Conservation (phyloP, 129 eudicot genomes). For the Heracleum sosnowskyi region DNA sequence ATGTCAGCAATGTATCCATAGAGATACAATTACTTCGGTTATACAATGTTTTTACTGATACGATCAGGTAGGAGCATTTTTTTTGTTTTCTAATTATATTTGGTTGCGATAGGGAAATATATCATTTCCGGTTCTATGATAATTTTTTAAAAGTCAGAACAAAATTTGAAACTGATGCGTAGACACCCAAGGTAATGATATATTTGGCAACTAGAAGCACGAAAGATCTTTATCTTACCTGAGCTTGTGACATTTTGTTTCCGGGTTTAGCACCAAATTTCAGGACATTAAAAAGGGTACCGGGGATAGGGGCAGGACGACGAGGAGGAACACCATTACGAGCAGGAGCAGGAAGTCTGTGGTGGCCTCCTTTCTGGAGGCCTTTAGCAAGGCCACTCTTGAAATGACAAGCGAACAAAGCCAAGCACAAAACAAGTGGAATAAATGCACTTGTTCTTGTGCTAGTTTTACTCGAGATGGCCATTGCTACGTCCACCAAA, state of each 20-base stretch:
- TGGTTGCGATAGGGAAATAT: neutral
- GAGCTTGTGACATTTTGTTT: neutral
- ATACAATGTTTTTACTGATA: neutral
- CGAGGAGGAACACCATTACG: neutral
- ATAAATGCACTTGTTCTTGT: neutral
- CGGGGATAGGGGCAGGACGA: neutral
- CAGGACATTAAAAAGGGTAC: constrained; percentile 22
- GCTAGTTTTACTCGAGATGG: constrained; percentile 11
- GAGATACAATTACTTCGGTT: neutral
- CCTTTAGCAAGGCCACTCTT: constrained; percentile 3
- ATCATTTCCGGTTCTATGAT: neutral
- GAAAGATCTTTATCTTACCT: constrained; percentile 17
- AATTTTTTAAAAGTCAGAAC: neutral
- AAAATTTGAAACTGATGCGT: neutral
- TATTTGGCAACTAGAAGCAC: neutral
- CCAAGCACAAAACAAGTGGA: constrained; percentile 6
- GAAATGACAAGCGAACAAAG: constrained; percentile 7
- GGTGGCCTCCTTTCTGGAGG: neutral
- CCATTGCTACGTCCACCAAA: constrained; percentile 15
- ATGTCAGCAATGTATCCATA: neutral
- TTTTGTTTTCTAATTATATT: neutral
- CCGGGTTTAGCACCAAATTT: constrained; percentile 31
- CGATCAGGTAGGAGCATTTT: too few species aligned
- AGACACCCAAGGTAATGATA: neutral
- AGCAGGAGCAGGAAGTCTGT: neutral